Evolutionary conservation across 768 basidiomycete genomes (phyloP), one percentile per base, ranked within the genome.

Genomic region (Dioszegia aurantiaca): DNA sequence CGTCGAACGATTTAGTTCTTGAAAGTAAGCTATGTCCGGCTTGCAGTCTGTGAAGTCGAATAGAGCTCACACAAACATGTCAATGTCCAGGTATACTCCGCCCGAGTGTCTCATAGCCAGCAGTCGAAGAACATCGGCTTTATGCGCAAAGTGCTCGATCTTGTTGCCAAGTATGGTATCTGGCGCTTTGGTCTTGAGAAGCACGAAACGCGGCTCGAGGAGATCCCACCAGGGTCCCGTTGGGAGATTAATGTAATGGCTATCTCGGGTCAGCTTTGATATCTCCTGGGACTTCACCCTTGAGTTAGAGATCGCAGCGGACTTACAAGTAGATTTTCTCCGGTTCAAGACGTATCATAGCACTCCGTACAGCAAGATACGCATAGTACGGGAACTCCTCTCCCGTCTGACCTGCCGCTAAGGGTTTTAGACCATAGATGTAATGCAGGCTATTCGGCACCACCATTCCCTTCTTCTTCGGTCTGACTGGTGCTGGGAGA

Each of bases 331-430:
- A 74, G n/a, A 71, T 70, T 47, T 60, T 66, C 26, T 73, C 69
- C 31, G 77, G 77, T 43, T 64, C 55, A 16, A 78, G 56, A 64
- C 74, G 71, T 21, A 78, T 59, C 21, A 78, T 19, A 36, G 74
- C 77, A 49, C 73, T 75, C 55, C 75, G 45, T 30, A 78, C 70
- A 0, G 77, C 77, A 46, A 78, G 58, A 63, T 78, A 78, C 23
- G 76, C 73, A 64, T 74, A 78, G 59, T 78, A 78, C 10, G 76
- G 76, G 40, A 78, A 63, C 47, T 76, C 69, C 46, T 75, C 73
- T 12, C 63, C 71, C 24, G 51, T 54, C 43, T 59, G 62, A 0
- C 68, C 67, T 0, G 59, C 59, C 6, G 44, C 19, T 1, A 67
- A 33, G 11, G 69, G 63, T 59, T 77, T 78, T 40, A 77, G 55